phyloP scores from a whole-genome alignment of 73 alveolate species.

The Paramecium sexaurelia region DNA sequence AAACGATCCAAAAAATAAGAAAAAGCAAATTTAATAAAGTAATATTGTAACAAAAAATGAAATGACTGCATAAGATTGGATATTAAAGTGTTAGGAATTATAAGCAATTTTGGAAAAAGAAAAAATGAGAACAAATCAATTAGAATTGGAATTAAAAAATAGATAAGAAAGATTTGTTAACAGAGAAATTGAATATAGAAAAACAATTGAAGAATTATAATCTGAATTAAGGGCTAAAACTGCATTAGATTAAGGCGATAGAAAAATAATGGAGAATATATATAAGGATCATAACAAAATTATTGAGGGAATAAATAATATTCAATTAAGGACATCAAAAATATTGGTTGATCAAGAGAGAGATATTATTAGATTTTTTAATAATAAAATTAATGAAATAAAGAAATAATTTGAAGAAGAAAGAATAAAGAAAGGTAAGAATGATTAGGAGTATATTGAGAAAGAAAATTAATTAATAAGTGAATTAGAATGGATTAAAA shows the following conservation, averaged over 20 bases:
- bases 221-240: slow-evolving; percentile 63
- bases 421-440: slow-evolving; percentile 69
- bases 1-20: slow-evolving; percentile 40
- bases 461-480: slow-evolving; percentile 60
- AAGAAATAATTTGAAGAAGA: slow-evolving; percentile 69
- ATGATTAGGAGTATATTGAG: slow-evolving; percentile 63
- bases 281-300: slow-evolving; percentile 58
- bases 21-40: slow-evolving; percentile 30
- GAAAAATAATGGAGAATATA: slow-evolving; percentile 57
- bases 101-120: slow-evolving; percentile 66
- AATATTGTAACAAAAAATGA: slow-evolving; percentile 13
- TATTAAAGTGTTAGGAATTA: slow-evolving; percentile 68
- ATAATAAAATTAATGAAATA: slow-evolving; percentile 63
- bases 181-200: slow-evolving; percentile 85
- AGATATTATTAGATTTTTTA: slow-evolving; percentile 65
- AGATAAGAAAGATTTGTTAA: slow-evolving; percentile 82
- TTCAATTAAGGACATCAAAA: slow-evolving; percentile 62
- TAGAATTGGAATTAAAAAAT: slow-evolving; percentile 70
- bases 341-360: slow-evolving; percentile 64
- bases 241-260: slow-evolving; percentile 60
- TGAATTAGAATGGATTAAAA: slow-evolving; percentile 67
- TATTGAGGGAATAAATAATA: slow-evolving; percentile 52
- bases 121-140: slow-evolving; percentile 55
- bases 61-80: slow-evolving; percentile 82
- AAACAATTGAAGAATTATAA: slow-evolving; percentile 80